Percentiles rank a stretch among this genome's conserved stretches.
These are phyloP conservation scores for Pseudotsuga menziesii DNA, from an alignment of 75 land plant genomes.

Conservation along the genomic window DNA sequence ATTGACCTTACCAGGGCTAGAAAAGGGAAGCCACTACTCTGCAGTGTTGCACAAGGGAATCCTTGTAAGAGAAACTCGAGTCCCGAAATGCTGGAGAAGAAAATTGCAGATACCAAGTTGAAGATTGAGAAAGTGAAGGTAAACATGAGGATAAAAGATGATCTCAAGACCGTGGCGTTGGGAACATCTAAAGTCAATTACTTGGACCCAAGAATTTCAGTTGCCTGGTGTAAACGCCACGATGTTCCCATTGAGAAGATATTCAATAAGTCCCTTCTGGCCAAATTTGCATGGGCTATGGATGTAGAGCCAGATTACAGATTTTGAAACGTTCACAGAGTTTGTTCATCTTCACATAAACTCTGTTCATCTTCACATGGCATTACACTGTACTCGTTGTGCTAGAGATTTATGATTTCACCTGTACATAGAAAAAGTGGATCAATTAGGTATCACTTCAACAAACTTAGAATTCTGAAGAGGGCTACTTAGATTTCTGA, in stretches of 20 bases:
- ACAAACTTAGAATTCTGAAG: too few species aligned
- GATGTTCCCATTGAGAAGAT: slow-evolving; percentile 99
- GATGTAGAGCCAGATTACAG: slow-evolving; percentile 78
- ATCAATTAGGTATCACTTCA: too few species aligned
- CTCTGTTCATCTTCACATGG: too few species aligned
- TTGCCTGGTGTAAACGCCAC: slow-evolving; percentile 96
- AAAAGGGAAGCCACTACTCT: slow-evolving; percentile 79
- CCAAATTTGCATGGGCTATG: slow-evolving; percentile 97
- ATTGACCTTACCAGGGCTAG: slow-evolving; percentile 76
- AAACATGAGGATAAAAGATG: slow-evolving; percentile 74
- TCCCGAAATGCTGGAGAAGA: slow-evolving; percentile 75
- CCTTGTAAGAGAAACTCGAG: slow-evolving; percentile 47
- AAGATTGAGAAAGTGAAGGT: slow-evolving; percentile 80
- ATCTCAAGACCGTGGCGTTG: slow-evolving; percentile 84
- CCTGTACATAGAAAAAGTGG: too few species aligned
- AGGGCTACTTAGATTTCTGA: too few species aligned
- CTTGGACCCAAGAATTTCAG: slow-evolving; percentile 92
- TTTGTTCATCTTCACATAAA: too few species aligned
- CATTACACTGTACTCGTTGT: too few species aligned
- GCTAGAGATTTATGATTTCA: too few species aligned
- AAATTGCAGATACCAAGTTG: slow-evolving; percentile 55
- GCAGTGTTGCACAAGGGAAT: slow-evolving; percentile 75
- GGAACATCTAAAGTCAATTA: slow-evolving; percentile 98
- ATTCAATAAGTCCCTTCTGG: slow-evolving; percentile 89
- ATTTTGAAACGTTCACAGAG: slow-evolving; percentile 65